A percentile compares a stretch with the other conserved stretches of the same genome.
Conservation (phyloP, 371 early-diverging fungal species). For the Coemansia sp. region DNA sequence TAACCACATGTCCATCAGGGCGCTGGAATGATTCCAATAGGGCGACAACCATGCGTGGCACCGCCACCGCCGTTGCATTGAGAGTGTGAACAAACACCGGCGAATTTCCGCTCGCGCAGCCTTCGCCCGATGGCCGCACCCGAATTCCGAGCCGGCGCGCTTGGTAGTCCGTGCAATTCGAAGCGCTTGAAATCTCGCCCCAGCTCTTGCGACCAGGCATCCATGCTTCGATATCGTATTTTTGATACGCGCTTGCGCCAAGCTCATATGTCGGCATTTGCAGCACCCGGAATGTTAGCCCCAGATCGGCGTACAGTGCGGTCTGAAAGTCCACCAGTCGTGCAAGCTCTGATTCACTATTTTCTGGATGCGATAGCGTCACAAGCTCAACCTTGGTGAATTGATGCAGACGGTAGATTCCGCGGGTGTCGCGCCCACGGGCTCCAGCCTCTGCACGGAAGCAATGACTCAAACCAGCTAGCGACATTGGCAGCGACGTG, state of each 20-base stretch:
- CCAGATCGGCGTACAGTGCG: conserved; percentile 74
- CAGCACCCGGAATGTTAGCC: conserved; percentile 77
- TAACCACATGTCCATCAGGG: conserved; percentile 63
- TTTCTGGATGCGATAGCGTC: conserved; percentile 66
- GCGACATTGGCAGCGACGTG: conserved; percentile 61
- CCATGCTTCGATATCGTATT: conserved; percentile 96
- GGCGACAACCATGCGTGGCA: conserved; percentile 88
- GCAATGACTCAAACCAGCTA: conserved; percentile 80
- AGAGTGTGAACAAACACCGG: conserved; percentile 84
- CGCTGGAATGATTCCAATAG: conserved; percentile 81
- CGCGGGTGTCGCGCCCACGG: conserved; percentile 77
- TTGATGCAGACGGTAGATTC: conserved; percentile 92
- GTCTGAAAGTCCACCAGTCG: conserved; percentile 75
- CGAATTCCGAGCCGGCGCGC: conserved; percentile 72
- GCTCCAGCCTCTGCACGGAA: conserved; percentile 92
- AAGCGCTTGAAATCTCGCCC: conserved; percentile 89
- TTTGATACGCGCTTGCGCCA: conserved; percentile 88
- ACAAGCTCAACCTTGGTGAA: conserved; percentile 94
- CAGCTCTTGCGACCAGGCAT: conserved; percentile 85
- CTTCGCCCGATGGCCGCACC: conserved; percentile 33
- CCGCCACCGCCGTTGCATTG: conserved; percentile 92
- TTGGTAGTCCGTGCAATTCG: conserved; percentile 91
- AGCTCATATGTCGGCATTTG: conserved; percentile 94
- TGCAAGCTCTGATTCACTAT: conserved; percentile 66
- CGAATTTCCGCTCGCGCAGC: conserved; percentile 9